These are phyloP conservation scores for Starmerella stigmatis DNA, from an alignment of 805 yeast genomes.

Conservation along the genomic window DNA sequence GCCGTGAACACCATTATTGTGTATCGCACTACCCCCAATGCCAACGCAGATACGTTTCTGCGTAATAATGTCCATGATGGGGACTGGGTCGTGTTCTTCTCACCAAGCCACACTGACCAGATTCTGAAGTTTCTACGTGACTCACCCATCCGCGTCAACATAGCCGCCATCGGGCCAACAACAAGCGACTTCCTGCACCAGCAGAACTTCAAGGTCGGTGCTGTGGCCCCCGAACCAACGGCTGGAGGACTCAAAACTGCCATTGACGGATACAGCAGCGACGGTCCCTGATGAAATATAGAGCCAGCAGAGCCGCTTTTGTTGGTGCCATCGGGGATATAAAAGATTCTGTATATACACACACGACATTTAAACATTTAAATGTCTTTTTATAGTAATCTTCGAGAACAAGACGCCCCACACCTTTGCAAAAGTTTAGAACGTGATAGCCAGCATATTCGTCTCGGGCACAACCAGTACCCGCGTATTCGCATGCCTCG, in stretches of 20 bases:
- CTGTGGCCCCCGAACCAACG: conserved; percentile 64
- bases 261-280: conserved; percentile 24
- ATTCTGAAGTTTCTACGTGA: conserved; percentile 42
- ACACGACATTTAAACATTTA: neutral
- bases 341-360: conserved; percentile 2
- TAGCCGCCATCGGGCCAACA: conserved; percentile 91
- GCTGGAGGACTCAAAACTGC: conserved; percentile 46
- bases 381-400: neutral
- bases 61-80: conserved; percentile 18
- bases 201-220: conserved; percentile 46
- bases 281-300: too few relatives aligned
- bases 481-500: conserved; percentile 57
- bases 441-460: conserved; percentile 50
- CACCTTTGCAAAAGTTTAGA: too few relatives aligned
- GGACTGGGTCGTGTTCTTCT: conserved; percentile 75
- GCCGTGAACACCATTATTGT: conserved; percentile 50
- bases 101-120: conserved; percentile 75
- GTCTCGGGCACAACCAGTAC: conserved; percentile 61
- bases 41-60: conserved; percentile 36
- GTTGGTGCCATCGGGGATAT: too few relatives aligned
- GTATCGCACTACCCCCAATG: conserved; percentile 52
- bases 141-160: conserved; percentile 28
- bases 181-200: conserved; percentile 51
- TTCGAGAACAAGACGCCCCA: neutral
- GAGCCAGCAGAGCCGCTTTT: too few relatives aligned